Percentiles rank a stretch among this genome's conserved stretches.
phyloP scores from a whole-genome alignment of 2,329 filamentous ascomycete species.

The Fusarium lateritium region DNA sequence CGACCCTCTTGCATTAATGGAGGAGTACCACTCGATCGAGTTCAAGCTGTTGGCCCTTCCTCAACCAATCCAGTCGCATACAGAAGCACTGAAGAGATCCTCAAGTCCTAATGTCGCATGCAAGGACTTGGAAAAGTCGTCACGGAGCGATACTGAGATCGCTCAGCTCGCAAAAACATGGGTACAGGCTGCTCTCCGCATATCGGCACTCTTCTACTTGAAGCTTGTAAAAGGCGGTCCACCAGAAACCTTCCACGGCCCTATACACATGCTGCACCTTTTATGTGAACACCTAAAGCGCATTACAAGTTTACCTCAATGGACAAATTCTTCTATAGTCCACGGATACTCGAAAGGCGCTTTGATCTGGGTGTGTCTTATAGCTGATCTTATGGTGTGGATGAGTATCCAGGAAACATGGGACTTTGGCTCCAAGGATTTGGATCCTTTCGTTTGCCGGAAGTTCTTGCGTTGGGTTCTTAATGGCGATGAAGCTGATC shows the following conservation, averaged over 20 bases:
- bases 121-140: too few relatives aligned
- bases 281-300: neutral
- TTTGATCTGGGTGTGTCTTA: conserved; percentile 10
- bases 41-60: neutral
- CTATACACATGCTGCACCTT: neutral
- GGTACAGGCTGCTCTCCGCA: neutral
- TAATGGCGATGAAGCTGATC: neutral
- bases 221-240: conserved; percentile 1
- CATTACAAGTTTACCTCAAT: neutral
- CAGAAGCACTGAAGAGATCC: neutral
- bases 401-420: neutral
- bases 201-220: conserved; percentile 8
- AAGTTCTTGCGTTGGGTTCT: conserved; percentile 6
- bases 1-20: conserved; percentile 7
- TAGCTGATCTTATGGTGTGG: neutral
- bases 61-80: conserved; percentile 1
- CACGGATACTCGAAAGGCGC: neutral
- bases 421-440: neutral
- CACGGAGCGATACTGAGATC: too few relatives aligned
- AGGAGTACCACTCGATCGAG: conserved; percentile 9
- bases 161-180: neutral
- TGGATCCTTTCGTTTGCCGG: neutral
- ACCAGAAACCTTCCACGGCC: neutral
- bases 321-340: neutral
- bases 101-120: too few relatives aligned